Evolutionary conservation across 495 filamentous ascomycete species (phyloP), one percentile per base, ranked within the genome.

Genomic region (Trichoderma asperelloides): DNA sequence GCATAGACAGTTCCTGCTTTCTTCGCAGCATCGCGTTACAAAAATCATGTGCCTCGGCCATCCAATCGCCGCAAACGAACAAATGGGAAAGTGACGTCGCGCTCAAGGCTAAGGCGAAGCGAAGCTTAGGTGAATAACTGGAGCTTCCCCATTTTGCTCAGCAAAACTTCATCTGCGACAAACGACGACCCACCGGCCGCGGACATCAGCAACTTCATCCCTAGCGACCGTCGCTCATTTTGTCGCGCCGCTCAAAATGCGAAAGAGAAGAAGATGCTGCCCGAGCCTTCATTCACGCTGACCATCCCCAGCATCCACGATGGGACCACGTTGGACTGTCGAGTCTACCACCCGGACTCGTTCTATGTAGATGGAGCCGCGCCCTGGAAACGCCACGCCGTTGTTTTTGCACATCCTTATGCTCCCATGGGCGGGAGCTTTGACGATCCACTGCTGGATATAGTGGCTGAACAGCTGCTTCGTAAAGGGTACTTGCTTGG

Each of bases 331-430:
- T 87, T 98, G 21, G 83, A 92, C 67, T 93, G 93, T 72, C 88
- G 93, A 41, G 74, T 98, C 43, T 95, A 93, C 75, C 87, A 93
- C 62, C 89, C 91, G 11, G 55, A 62, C 6, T 79, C 71, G 21
- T 64, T 43, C 77, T 68, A 76, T 68, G 43, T 74, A 69, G 12
- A 5, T 62, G 71, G 11, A 1, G 67, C 75, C 1, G 74, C 76
- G 0, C 49, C 70, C 25, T 83, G 82, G 81, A 70, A 67, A 12
- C 79, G 79, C 63, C 83, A 83, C 67, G 89, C 87, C 13, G 93
- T 92, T 3, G 83, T 97, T 25, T 74, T 98, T 28, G 94, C 93
- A 0, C 95, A 98, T 75, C 93, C 95, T 0, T 98, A 97, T 69
- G 91, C 92, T 23, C 85, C 90, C 0, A 79, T 98, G 7, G 95